Evolutionary conservation across 345 rosid species (phyloP).

Genomic region (Eucalyptus lansdowneana): DNA sequence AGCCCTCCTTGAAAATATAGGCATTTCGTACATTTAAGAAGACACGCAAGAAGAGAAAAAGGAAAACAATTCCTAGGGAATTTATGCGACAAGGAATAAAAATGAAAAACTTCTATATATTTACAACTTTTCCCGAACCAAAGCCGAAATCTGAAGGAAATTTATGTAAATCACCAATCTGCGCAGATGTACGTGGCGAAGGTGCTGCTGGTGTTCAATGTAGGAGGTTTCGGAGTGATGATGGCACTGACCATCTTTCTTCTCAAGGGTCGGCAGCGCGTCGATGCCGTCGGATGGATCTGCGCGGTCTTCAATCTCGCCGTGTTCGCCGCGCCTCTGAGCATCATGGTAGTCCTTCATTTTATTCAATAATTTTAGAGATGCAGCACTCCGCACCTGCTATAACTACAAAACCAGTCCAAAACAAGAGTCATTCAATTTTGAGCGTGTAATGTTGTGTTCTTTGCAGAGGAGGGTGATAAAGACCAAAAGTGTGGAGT

Average conservation of each 20-base stretch:
- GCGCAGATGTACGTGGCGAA: conserved; percentile 15
- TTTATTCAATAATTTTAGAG: background rate
- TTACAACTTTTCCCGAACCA: background rate
- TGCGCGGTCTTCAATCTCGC: conserved; percentile 25
- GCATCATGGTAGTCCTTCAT: conserved; percentile 26
- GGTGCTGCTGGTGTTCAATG: conserved; percentile 18
- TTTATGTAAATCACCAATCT: background rate
- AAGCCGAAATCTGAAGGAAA: background rate
- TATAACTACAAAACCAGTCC: background rate
- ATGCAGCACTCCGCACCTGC: background rate
- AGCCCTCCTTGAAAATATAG: background rate
- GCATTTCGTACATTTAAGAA: background rate
- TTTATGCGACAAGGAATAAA: background rate
- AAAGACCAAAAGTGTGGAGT: conserved; percentile 37
- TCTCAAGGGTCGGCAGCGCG: background rate
- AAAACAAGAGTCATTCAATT: background rate
- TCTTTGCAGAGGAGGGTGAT: conserved; percentile 26
- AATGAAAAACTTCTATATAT: background rate
- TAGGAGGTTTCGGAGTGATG: conserved; percentile 16
- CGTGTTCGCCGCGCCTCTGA: conserved; percentile 50
- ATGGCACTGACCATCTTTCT: conserved; percentile 7
- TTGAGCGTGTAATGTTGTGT: background rate
- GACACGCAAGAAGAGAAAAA: background rate
- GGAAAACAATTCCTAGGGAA: background rate
- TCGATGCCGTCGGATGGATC: conserved; percentile 39